Evolutionary conservation across 352 stramenopile species (phyloP).

Genomic region (Pythium utonaiense): DNA sequence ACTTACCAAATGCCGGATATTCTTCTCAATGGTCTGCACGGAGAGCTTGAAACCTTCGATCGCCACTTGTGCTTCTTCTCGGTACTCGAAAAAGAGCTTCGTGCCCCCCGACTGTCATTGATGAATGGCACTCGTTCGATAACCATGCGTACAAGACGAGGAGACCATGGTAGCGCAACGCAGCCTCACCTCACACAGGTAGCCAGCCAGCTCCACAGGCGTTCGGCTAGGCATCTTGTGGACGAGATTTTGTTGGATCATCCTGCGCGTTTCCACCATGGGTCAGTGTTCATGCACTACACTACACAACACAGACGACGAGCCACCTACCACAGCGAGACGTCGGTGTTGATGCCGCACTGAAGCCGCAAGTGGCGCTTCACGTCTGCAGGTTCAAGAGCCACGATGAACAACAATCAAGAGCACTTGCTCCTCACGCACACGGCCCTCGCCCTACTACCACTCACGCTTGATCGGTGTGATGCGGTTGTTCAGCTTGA

Average conservation of each 20-base stretch:
- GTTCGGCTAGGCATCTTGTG: constrained; percentile 32
- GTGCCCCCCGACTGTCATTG: constrained; percentile 28
- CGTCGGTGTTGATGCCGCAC: constrained; percentile 41
- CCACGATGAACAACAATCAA: not conserved
- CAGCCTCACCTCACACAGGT: constrained; percentile 36
- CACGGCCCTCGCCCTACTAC: not conserved
- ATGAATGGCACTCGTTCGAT: not conserved
- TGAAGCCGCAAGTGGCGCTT: constrained; percentile 33
- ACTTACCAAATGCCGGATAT: constrained; percentile 21
- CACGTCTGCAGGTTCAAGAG: constrained; percentile 23
- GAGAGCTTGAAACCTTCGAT: constrained; percentile 23
- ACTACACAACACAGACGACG: not conserved
- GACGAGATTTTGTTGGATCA: constrained; percentile 44
- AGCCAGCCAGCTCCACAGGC: constrained; percentile 30
- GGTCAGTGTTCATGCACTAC: no score
- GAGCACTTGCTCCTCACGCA: not conserved
- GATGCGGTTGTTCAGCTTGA: constrained; percentile 36
- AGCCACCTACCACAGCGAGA: constrained; percentile 31
- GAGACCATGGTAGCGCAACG: no score
- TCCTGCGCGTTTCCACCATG: constrained; percentile 16
- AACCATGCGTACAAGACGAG: no score
- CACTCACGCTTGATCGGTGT: constrained; percentile 35
- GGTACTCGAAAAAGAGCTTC: constrained; percentile 38
- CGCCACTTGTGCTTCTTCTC: constrained; percentile 24
- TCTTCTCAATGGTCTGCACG: constrained; percentile 9